Evolutionary conservation across 1,284 basidiomycete genomes (phyloP).

Genomic region (Phellopilus nigrolimitatus): DNA sequence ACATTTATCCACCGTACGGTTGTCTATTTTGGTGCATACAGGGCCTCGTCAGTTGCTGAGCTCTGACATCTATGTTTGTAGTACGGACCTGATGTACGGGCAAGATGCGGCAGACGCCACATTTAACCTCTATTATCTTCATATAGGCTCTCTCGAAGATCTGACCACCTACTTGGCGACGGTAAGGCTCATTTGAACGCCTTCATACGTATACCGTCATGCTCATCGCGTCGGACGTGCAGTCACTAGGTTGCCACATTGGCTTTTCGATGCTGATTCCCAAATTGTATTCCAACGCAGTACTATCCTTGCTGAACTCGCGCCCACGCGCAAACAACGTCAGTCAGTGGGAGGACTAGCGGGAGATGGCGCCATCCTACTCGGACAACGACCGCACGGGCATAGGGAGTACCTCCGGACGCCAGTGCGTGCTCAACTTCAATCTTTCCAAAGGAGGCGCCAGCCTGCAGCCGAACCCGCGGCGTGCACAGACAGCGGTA

Average conservation of each 20-base stretch:
- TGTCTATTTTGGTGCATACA: no score
- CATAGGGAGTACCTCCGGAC: no score
- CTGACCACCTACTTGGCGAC: not conserved
- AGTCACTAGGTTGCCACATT: conserved; percentile 1
- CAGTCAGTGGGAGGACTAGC: not conserved
- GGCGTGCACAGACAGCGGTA: not conserved
- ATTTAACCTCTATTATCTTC: not conserved
- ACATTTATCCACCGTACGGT: no score
- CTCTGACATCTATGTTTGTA: no score
- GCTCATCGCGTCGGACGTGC: not conserved
- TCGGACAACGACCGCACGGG: no score
- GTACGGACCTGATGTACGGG: no score
- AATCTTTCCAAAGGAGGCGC: no score
- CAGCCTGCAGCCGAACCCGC: not conserved
- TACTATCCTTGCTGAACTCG: conserved; percentile 8
- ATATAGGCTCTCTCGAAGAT: not conserved
- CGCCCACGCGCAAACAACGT: not conserved
- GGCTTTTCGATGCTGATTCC: conserved; percentile 3
- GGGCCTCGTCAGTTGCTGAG: no score
- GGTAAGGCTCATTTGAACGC: not conserved
- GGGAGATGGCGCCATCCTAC: no score
- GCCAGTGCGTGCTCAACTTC: no score
- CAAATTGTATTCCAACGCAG: conserved; percentile 8
- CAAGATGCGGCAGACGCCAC: not conserved
- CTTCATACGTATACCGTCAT: not conserved